Percentiles rank a stretch among this genome's conserved stretches.
These are phyloP conservation scores for Saccharomycopsis hybrid DNA, from an alignment of 1,139 yeast genomes.

Conservation along the genomic window DNA sequence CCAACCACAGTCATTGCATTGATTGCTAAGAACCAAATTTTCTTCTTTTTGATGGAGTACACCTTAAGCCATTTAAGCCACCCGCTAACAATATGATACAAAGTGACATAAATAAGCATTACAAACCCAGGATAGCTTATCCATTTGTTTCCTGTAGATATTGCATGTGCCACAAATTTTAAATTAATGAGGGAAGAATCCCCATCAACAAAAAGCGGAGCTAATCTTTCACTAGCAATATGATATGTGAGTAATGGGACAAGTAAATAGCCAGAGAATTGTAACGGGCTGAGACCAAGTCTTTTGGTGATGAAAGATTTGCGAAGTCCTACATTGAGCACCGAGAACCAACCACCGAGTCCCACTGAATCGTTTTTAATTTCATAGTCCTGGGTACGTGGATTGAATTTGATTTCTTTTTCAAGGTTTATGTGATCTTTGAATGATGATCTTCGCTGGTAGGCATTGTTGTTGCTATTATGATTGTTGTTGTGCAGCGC, in stretches of 20 bases:
- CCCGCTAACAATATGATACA: conserved; percentile 40
- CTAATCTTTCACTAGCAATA: conserved; percentile 39
- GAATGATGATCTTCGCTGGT: conserved; percentile 17
- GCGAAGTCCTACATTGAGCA: conserved; percentile 49
- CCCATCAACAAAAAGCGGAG: conserved; percentile 52
- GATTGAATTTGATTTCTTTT: conserved; percentile 24
- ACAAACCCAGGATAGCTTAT: conserved; percentile 28
- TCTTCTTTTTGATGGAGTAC: conserved; percentile 22
- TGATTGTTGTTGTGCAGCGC: not conserved
- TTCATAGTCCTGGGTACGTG: conserved; percentile 24
- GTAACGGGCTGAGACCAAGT: conserved; percentile 40
- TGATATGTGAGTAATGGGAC: conserved; percentile 44
- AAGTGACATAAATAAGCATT: conserved; percentile 27
- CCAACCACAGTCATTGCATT: conserved; percentile 23
- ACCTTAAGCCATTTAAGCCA: conserved; percentile 31
- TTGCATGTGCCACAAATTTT: conserved; percentile 42
- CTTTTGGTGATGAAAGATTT: conserved; percentile 37
- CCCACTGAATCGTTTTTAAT: conserved; percentile 45
- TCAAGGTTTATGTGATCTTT: conserved; percentile 15
- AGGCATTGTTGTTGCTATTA: not conserved
- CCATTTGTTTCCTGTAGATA: conserved; percentile 25
- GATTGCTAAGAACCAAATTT: conserved; percentile 23
- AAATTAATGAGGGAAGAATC: conserved; percentile 55
- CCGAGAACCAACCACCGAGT: conserved; percentile 49
- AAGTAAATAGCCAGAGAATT: conserved; percentile 54